Percentiles rank a stretch among this genome's conserved stretches.
These are phyloP conservation scores for Handroanthus guayacan DNA, from an alignment of 257 asterid genomes.

Conservation along the genomic window DNA sequence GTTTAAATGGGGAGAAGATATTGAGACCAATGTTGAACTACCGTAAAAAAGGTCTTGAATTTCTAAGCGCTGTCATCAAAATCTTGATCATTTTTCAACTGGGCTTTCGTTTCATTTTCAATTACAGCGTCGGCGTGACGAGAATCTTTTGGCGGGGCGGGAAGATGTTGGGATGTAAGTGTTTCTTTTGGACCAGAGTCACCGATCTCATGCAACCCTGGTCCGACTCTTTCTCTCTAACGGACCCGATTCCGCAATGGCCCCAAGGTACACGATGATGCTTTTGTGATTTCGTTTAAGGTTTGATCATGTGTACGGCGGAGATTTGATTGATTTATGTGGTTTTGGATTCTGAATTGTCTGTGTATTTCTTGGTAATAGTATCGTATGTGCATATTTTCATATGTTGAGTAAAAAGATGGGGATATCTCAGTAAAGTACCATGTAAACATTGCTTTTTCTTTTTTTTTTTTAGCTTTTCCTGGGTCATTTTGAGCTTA, in stretches of 20 bases:
- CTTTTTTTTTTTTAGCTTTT: not conserved
- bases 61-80: constrained; percentile 18
- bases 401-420: not conserved
- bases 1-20: constrained; percentile 8
- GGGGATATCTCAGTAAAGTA: not conserved
- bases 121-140: constrained; percentile 6
- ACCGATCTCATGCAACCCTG: constrained; percentile 48
- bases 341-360: constrained; percentile 11
- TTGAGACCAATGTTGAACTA: constrained; percentile 24
- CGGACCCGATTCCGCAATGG: constrained; percentile 88
- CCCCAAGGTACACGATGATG: constrained; percentile 57
- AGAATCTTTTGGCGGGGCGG: constrained; percentile 24
- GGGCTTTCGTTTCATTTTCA: constrained; percentile 25
- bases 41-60: constrained; percentile 18
- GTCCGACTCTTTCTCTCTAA: constrained; percentile 61
- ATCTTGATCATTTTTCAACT: constrained; percentile 18
- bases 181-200: constrained; percentile 63
- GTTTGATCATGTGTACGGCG: not conserved
- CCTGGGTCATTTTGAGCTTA: constrained; percentile 14
- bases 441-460: not conserved
- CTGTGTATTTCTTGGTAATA: not conserved
- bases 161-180: constrained; percentile 62
- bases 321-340: not conserved
- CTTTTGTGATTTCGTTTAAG: not conserved
- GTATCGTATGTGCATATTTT: not conserved